A percentile compares a stretch with the other conserved stretches of the same genome.
Conservation (phyloP, 805 yeast genomes). For the Brettanomyces custersianus region DNA sequence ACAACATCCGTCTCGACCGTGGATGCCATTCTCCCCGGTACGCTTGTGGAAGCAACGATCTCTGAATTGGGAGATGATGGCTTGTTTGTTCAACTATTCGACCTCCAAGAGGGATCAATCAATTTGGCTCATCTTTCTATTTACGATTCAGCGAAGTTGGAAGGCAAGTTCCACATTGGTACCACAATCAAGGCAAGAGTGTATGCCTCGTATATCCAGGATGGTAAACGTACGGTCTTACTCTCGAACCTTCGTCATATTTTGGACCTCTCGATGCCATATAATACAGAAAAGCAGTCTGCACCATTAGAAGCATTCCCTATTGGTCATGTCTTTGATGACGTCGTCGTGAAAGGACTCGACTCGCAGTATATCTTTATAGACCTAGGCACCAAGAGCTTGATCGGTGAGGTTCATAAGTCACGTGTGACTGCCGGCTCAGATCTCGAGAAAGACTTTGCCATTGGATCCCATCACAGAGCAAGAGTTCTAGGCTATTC, state of each 20-base stretch:
- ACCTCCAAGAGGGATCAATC: conserved; percentile 64
- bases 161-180: conserved; percentile 62
- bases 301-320: conserved; percentile 61
- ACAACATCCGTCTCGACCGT: conserved; percentile 56
- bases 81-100: conserved; percentile 61
- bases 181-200: conserved; percentile 63
- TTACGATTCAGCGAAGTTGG: conserved; percentile 35
- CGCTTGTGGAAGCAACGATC: conserved; percentile 63
- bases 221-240: conserved; percentile 48
- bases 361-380: conserved; percentile 51
- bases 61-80: conserved; percentile 55
- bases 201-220: conserved; percentile 40
- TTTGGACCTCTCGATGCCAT: conserved; percentile 22
- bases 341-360: conserved; percentile 49
- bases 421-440: conserved; percentile 53
- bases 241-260: conserved; percentile 58
- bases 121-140: conserved; percentile 56
- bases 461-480: conserved; percentile 54
- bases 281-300: conserved; percentile 15
- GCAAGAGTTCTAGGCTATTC: conserved; percentile 76
- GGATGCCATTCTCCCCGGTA: conserved; percentile 83
- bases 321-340: conserved; percentile 60
- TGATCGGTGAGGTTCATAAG: conserved; percentile 67
- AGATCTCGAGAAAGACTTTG: conserved; percentile 39
- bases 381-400: conserved; percentile 42